Evolutionary conservation across 2,329 filamentous ascomycete species (phyloP), one percentile per base, ranked within the genome.

Genomic region (Keithomyces neogunnii): DNA sequence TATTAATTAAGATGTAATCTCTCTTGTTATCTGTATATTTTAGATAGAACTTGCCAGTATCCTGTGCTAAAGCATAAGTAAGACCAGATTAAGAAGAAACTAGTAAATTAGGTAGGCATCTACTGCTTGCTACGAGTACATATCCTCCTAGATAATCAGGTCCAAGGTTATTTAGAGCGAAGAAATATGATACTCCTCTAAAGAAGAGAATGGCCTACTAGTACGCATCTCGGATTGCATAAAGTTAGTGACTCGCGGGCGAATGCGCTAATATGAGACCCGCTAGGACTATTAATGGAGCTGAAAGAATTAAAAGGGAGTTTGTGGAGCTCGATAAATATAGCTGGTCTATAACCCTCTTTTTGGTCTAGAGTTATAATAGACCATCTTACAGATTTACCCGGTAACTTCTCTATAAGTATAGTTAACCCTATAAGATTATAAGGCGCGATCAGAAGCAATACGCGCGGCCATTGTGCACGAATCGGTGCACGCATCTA

Each of bases 1-100:
- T 63, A 52, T 78, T 69, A 1, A 71, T 67, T 1, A 78, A 60
- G 10, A 78, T 67, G 47, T 77, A 72, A 49, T 76, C 72, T 2
- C 70, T 73, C 56, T 76, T 77, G 54, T 77, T 73, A 51, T 63
- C 62, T 47, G 55, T 55, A 39, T 65, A 59, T 54, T 73, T 76
- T 8, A 78, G 59, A 51, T 70, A 76, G 59, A 69, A 77, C 29
- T 57, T 60, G 3, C 60, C 54, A 32, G 64, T 59, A 28, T 64
- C 55, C 45, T 55, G 55, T n/a, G 29, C 49, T 9, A 53, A 47
- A 48, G 61, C 5, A 66, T 53, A 8, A 28, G 47, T 13, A 61
- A 62, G n/a, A 65, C 52, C 6, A 65, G 54, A 44, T 74, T 67
- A n/a, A 71, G 47, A 36, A 73, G 69, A 58, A 65, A 74, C 36